Evolutionary conservation across 1,284 basidiomycete species (phyloP).

Genomic region (Tilletia indica): DNA sequence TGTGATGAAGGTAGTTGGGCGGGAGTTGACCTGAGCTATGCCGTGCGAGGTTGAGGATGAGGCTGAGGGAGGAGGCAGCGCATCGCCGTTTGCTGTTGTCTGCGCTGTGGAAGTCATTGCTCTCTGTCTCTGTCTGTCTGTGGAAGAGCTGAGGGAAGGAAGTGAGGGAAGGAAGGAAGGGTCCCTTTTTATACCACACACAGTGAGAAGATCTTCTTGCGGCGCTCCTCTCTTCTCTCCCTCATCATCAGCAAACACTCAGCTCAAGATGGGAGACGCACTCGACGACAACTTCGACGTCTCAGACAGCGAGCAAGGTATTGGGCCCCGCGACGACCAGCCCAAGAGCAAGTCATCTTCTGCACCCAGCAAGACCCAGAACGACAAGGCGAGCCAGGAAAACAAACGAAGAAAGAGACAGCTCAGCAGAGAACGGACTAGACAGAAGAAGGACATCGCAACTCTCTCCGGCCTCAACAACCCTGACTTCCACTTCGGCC

Average conservation of each 20-base stretch:
- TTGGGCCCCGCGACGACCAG: background rate
- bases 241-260: background rate
- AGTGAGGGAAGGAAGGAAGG: too few species aligned
- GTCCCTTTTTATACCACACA: too few species aligned
- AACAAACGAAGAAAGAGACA: background rate
- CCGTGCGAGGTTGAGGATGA: conserved; percentile 2
- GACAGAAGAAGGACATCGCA: background rate
- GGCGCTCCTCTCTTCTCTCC: too few species aligned
- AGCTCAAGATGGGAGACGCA: background rate
- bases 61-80: too few species aligned
- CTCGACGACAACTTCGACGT: conserved; percentile 8
- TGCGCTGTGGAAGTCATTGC: too few species aligned
- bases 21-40: conserved; percentile 7
- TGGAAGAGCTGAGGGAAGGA: too few species aligned
- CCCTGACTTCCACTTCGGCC: background rate
- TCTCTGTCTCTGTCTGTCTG: too few species aligned
- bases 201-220: too few species aligned
- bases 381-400: background rate
- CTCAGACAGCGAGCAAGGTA: background rate
- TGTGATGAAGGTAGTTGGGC: conserved; percentile 19
- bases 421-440: background rate
- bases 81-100: too few species aligned
- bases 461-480: background rate
- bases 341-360: background rate
- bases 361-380: background rate